Conservation (phyloP, 345 rosid genomes). For the Cardiospermum halicacabum region DNA sequence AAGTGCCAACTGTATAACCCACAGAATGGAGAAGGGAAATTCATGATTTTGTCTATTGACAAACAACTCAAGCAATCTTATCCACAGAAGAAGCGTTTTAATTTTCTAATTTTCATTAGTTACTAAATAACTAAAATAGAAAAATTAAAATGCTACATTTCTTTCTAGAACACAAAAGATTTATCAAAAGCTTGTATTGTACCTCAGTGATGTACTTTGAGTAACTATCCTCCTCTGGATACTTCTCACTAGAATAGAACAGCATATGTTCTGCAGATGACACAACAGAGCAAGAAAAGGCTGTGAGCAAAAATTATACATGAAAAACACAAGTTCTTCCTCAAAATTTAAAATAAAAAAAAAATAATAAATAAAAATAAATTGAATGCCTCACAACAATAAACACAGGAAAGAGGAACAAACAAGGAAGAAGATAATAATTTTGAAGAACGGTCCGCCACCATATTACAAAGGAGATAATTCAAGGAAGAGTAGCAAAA, state of each 20-base stretch:
- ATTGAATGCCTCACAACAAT: background rate
- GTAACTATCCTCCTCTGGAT: constrained; percentile 88
- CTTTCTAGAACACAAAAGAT: background rate
- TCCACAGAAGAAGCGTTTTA: background rate
- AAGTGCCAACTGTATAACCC: background rate
- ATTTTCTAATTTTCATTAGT: background rate
- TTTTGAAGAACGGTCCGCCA: background rate
- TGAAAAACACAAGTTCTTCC: background rate
- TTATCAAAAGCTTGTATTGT: background rate
- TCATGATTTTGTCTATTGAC: background rate
- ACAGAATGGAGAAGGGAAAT: background rate
- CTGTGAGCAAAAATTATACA: background rate
- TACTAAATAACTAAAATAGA: background rate
- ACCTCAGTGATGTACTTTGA: constrained; percentile 79
- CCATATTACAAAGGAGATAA: background rate
- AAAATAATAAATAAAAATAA: too few relatives aligned
- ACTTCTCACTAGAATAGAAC: constrained; percentile 86
- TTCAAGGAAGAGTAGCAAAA: background rate
- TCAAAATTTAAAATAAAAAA: too few relatives aligned
- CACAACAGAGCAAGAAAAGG: background rate
- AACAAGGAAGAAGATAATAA: background rate
- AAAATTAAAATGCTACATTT: background rate
- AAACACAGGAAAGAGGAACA: background rate
- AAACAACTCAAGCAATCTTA: background rate
- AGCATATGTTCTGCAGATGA: constrained; percentile 80